phyloP scores from a whole-genome alignment of 2,329 filamentous ascomycete species.

The Fusarium citri region DNA sequence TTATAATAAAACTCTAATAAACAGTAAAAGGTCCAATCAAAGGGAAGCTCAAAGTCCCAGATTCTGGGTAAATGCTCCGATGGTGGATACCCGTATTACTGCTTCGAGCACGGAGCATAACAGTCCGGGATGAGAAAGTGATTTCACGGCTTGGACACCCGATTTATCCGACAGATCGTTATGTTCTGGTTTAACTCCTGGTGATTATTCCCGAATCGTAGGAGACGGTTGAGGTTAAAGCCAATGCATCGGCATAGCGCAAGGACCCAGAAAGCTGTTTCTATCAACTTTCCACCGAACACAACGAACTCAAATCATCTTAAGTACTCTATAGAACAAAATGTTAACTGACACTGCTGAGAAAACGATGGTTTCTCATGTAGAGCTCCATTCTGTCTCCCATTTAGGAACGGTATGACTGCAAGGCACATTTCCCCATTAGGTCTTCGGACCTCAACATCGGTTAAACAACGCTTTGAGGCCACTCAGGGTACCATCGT shows the following conservation, averaged over 20 bases:
- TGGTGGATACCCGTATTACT: not conserved
- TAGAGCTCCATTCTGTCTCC: too few relatives aligned
- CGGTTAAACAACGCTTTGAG: not conserved
- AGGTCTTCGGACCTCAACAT: not conserved
- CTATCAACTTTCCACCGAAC: not conserved
- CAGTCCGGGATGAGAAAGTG: not conserved
- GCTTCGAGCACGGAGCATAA: not conserved
- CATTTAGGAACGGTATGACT: not conserved
- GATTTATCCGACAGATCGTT: not conserved
- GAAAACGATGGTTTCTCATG: rapidly evolving
- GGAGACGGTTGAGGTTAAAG: not conserved
- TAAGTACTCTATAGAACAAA: too few relatives aligned
- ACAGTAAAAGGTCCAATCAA: not conserved
- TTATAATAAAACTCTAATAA: not conserved
- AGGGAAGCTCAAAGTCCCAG: not conserved
- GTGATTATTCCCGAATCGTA: not conserved
- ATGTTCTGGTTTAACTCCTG: not conserved
- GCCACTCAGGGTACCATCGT: not conserved
- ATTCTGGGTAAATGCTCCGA: not conserved
- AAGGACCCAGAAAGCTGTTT: rapidly evolving
- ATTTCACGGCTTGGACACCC: not conserved
- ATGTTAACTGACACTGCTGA: too few relatives aligned
- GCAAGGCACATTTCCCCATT: not conserved
- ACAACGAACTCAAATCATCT: not conserved
- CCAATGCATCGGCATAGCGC: not conserved